Percentiles rank a stretch among this genome's conserved stretches.
Evolutionary conservation across 2,329 filamentous ascomycete genomes (phyloP).

Genomic region (Fusarium vanettenii): DNA sequence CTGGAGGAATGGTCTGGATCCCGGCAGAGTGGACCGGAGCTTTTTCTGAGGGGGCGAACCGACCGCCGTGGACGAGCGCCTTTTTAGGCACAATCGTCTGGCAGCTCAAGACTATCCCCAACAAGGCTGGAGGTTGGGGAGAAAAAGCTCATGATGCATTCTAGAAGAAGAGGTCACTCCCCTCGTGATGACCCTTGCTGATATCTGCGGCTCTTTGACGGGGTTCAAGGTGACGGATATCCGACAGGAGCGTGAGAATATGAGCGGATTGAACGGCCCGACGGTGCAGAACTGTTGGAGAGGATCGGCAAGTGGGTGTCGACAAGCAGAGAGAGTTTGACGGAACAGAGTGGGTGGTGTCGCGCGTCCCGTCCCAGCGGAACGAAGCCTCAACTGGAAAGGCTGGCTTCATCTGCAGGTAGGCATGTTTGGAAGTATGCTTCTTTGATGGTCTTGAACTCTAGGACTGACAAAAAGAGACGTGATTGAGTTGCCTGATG

Average conservation of each 20-base stretch:
- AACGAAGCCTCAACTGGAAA: conserved; percentile 31
- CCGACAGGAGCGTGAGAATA: background rate
- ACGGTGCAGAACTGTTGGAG: conserved; percentile 10
- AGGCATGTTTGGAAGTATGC: conserved; percentile 19
- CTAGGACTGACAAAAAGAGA: background rate
- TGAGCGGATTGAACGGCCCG: conserved; percentile 32
- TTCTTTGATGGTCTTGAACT: conserved; percentile 19
- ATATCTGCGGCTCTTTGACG: conserved; percentile 33
- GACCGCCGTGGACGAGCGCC: background rate
- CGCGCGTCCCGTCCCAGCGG: conserved; percentile 14
- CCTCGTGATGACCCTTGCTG: background rate
- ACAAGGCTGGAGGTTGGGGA: conserved; percentile 34
- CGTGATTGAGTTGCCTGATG: conserved; percentile 7
- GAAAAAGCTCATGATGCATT: conserved; percentile 17
- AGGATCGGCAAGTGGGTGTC: conserved; percentile 15
- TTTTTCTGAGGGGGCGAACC: conserved; percentile 9
- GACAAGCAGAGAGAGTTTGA: background rate
- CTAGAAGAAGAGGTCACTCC: conserved; percentile 14
- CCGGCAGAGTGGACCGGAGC: conserved; percentile 30
- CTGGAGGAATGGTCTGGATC: conserved; percentile 40
- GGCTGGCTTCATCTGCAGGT: conserved; percentile 14
- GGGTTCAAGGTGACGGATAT: conserved; percentile 5
- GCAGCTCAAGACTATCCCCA: conserved; percentile 27
- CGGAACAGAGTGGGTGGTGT: conserved; percentile 18
- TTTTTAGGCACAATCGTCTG: conserved; percentile 25